Conservation (phyloP, 148 eudicot genomes). For the Talinum fruticosum region DNA sequence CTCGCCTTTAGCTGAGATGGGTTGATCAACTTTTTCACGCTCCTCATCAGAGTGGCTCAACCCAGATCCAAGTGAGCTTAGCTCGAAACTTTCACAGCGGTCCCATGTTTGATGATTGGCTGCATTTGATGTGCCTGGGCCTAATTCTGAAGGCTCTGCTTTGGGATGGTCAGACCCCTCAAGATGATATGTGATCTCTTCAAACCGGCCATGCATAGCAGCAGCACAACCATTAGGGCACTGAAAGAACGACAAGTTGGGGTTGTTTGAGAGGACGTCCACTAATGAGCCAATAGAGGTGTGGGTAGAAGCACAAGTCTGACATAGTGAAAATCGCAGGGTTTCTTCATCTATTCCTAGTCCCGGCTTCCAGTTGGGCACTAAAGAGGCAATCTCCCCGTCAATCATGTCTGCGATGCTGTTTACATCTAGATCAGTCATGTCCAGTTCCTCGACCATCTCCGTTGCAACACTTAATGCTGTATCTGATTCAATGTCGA, state of each 20-base stretch:
- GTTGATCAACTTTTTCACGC: constrained; percentile 27
- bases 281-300: constrained; percentile 50
- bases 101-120: constrained; percentile 32
- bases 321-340: constrained; percentile 43
- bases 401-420: constrained; percentile 81
- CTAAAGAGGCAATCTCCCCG: constrained; percentile 58
- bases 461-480: constrained; percentile 83
- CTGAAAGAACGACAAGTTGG: constrained; percentile 30
- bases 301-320: constrained; percentile 48
- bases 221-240: constrained; percentile 51
- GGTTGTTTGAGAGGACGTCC: constrained; percentile 44
- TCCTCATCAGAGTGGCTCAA: constrained; percentile 39
- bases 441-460: constrained; percentile 80
- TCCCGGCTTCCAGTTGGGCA: constrained; percentile 65
- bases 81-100: constrained; percentile 39
- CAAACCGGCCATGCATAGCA: constrained; percentile 75
- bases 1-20: constrained; percentile 17
- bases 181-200: constrained; percentile 61
- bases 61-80: constrained; percentile 29
- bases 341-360: constrained; percentile 57
- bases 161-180: constrained; percentile 33
- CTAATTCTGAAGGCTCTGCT: constrained; percentile 21
- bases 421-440: constrained; percentile 74
- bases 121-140: constrained; percentile 21
- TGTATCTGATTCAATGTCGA: constrained; percentile 63